phyloP scores from a whole-genome alignment of 371 early-diverging fungal genomes.

The Syncephalastrum racemosum region DNA sequence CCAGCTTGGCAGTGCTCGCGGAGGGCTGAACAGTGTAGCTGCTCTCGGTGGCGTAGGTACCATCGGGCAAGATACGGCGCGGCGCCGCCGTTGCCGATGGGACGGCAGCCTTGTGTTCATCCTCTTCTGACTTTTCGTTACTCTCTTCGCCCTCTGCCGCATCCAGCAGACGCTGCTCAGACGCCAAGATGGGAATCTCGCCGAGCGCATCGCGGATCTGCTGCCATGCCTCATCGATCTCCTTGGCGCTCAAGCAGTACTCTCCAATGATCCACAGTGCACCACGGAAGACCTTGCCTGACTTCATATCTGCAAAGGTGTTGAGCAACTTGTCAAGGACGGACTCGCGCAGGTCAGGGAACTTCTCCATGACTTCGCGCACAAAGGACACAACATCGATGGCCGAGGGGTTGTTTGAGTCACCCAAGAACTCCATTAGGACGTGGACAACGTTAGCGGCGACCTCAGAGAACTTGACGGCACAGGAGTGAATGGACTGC shows the following conservation, averaged over 20 bases:
- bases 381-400: constrained; percentile 96
- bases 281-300: constrained; percentile 94
- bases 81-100: constrained; percentile 52
- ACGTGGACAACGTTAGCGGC: constrained; percentile 93
- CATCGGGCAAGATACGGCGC: constrained; percentile 90
- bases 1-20: constrained; percentile 47
- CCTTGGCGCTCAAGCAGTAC: constrained; percentile 72
- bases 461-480: constrained; percentile 93
- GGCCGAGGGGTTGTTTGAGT: constrained; percentile 87
- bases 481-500: constrained; percentile 94
- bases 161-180: constrained; percentile 75
- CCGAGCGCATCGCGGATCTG: constrained; percentile 83
- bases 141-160: constrained; percentile 54
- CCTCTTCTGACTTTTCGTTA: constrained; percentile 28
- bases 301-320: constrained; percentile 87
- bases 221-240: constrained; percentile 84
- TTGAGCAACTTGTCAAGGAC: constrained; percentile 81
- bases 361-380: constrained; percentile 94
- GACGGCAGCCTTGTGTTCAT: constrained; percentile 32
- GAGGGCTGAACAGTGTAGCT: constrained; percentile 62
- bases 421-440: constrained; percentile 91
- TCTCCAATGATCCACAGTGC: constrained; percentile 98
- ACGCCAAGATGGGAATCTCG: constrained; percentile 90
- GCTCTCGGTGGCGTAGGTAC: constrained; percentile 96
- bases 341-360: constrained; percentile 79